Evolutionary conservation across 2,329 filamentous ascomycete species (phyloP), one percentile per base, ranked within the genome.

Genomic region (Fusarium hainanense): DNA sequence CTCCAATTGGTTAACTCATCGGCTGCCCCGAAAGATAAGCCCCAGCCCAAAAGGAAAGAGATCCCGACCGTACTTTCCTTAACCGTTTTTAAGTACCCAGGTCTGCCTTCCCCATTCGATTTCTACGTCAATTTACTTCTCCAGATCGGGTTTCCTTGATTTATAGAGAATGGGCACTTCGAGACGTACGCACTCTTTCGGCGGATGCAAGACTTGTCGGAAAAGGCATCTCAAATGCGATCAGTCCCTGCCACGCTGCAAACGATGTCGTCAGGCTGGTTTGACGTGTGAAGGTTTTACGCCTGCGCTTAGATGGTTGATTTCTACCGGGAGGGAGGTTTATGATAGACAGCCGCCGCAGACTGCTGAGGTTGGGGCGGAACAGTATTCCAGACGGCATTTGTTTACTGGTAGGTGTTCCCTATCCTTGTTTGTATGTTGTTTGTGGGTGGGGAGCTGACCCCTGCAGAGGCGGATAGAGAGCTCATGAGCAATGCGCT

Each of bases 191-290:
- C 68, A 71, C 44, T 71, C 68, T 54, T 71, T 73, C 5, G 71
- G 71, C 2, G 70, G 70, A 3, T 73, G 70, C 30, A 73, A 71
- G 37, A 73, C 70, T 4, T 73, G 70, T 32, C 68, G 70, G 7
- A 73, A 71, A 54, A 66, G 71, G 14, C 71, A 73, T 52, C 66
- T 73, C 23, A 73, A 73, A 11, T 73, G 71, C 41, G 70, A 73
- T 2, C 71, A 73, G 47, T 62, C 54, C 2, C 23, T 60, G 2
- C 70, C 70, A 2, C 46, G 57, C 23, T 73, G 70, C n/a, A 68
- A 65, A 48, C 57, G 70, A 16, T 73, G 68, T 32, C 44, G 40
- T 10, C 58, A 62, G 21, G 69, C 68, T 21, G 70, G 70, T 1
- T 23, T 73, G 28, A 43, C 18, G 1, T 73, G 71, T 16, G 70